Percentiles rank a stretch among this genome's conserved stretches.
Evolutionary conservation across 2,329 filamentous ascomycete genomes (phyloP).

Genomic region (Bipolaris zeicola): DNA sequence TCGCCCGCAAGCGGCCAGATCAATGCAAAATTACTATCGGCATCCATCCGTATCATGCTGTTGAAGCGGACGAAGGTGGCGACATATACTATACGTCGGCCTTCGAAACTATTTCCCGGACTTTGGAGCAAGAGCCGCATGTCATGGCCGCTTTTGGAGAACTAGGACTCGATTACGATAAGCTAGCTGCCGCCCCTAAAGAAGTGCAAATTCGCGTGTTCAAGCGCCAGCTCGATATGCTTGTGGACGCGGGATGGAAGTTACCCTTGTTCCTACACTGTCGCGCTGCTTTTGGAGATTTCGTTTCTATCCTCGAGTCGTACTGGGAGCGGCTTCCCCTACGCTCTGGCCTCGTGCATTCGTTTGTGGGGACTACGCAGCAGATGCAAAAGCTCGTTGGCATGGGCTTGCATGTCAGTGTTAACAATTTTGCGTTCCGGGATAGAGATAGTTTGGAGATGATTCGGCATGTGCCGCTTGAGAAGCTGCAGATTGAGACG

Average conservation of each 20-base stretch:
- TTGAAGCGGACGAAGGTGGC: slow-evolving; percentile 47
- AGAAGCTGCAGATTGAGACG: slow-evolving; percentile 54
- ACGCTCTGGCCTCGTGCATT: slow-evolving; percentile 46
- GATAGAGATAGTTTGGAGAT: slow-evolving; percentile 51
- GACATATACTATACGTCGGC: slow-evolving; percentile 38
- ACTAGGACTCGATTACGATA: slow-evolving; percentile 58
- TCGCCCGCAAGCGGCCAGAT: slow-evolving; percentile 26
- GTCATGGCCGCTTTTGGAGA: slow-evolving; percentile 57
- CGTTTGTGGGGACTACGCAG: slow-evolving; percentile 47
- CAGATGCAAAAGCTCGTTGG: slow-evolving; percentile 50
- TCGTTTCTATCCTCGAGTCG: slow-evolving; percentile 49
- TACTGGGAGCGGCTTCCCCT: slow-evolving; percentile 49
- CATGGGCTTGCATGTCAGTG: slow-evolving; percentile 53
- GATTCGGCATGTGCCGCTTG: slow-evolving; percentile 50
- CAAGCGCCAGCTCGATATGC: slow-evolving; percentile 50
- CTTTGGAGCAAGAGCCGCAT: slow-evolving; percentile 18
- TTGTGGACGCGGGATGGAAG: slow-evolving; percentile 37
- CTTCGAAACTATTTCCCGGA: slow-evolving; percentile 24
- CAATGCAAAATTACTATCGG: slow-evolving; percentile 56
- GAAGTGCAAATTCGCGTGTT: slow-evolving; percentile 51
- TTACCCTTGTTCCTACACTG: slow-evolving; percentile 54
- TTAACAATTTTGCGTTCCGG: slow-evolving; percentile 58
- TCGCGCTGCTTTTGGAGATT: slow-evolving; percentile 53
- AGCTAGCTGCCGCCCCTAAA: slow-evolving; percentile 52
- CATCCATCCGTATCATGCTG: slow-evolving; percentile 59